phyloP scores from a whole-genome alignment of 768 basidiomycete genomes.

The Boletus tylopilopsis region DNA sequence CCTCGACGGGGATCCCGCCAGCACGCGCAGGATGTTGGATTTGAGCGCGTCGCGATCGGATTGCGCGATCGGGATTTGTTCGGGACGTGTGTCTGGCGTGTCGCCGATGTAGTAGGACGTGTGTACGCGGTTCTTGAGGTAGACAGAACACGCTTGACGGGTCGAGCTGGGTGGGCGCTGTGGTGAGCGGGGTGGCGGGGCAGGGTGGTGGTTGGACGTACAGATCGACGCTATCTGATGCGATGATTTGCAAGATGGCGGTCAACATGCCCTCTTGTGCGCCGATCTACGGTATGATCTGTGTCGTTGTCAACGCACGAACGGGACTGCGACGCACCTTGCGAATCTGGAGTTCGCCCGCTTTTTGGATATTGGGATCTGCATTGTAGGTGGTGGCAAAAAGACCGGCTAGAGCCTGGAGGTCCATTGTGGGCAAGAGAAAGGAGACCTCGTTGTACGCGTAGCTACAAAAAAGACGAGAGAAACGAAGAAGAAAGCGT shows the following conservation, averaged over 20 bases:
- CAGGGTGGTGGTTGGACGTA: slow-evolving; percentile 42
- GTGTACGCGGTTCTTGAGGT: slow-evolving; percentile 86
- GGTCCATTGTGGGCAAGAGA: slow-evolving; percentile 49
- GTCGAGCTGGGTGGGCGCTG: slow-evolving; percentile 52
- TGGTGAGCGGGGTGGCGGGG: neutral
- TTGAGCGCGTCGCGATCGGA: slow-evolving; percentile 77
- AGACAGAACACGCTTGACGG: slow-evolving; percentile 82
- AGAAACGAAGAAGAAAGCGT: neutral
- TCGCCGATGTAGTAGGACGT: slow-evolving; percentile 67
- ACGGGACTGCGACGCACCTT: slow-evolving; percentile 46
- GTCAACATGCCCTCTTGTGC: slow-evolving; percentile 79
- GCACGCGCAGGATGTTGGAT: slow-evolving; percentile 59
- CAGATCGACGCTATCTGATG: slow-evolving; percentile 71
- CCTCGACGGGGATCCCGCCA: slow-evolving; percentile 63
- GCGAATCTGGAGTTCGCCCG: slow-evolving; percentile 83
- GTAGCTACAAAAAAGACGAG: neutral
- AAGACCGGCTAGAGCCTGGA: slow-evolving; percentile 70
- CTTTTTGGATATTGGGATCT: slow-evolving; percentile 83
- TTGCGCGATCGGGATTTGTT: slow-evolving; percentile 56
- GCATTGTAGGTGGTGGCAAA: slow-evolving; percentile 78
- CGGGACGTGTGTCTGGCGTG: slow-evolving; percentile 42
- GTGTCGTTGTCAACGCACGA: neutral
- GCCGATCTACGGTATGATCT: slow-evolving; percentile 51
- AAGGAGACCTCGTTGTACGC: neutral
- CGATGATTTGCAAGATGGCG: slow-evolving; percentile 84